Percentiles rank a stretch among this genome's conserved stretches.
Conservation (phyloP, 768 basidiomycete genomes). For the Phanerochaete sordida region DNA sequence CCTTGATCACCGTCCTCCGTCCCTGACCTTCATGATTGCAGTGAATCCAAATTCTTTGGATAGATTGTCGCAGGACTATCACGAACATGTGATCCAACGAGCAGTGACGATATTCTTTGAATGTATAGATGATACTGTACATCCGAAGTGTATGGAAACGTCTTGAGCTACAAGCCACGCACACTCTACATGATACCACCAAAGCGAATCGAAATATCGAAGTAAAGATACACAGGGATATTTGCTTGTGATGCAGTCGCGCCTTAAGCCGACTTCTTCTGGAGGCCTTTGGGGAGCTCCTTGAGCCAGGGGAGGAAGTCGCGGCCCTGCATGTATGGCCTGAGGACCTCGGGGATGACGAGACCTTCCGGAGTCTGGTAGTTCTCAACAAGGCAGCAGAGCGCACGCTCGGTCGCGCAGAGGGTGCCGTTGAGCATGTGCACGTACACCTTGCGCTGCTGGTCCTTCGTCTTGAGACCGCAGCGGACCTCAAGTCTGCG, state of each 20-base stretch:
- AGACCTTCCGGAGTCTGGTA: slow-evolving; percentile 95
- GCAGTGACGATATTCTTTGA: too few relatives aligned
- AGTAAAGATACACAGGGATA: not conserved
- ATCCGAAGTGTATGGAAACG: not conserved
- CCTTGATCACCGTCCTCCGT: not conserved
- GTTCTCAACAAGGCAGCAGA: slow-evolving; percentile 98
- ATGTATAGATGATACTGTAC: not conserved
- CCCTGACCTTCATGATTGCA: not conserved
- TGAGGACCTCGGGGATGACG: slow-evolving; percentile 82
- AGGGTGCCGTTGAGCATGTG: slow-evolving; percentile 99
- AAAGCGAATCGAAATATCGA: not conserved
- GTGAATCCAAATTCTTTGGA: not conserved
- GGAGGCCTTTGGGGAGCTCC: slow-evolving; percentile 72
- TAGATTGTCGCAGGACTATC: too few relatives aligned
- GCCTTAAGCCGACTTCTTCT: slow-evolving; percentile 60
- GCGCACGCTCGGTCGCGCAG: slow-evolving; percentile 93
- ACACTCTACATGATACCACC: not conserved
- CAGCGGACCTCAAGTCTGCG: slow-evolving; percentile 91
- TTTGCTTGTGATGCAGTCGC: not conserved
- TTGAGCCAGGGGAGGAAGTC: slow-evolving; percentile 85
- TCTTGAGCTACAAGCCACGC: not conserved
- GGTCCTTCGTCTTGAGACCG: slow-evolving; percentile 87
- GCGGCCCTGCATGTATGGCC: slow-evolving; percentile 95
- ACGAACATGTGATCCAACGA: too few relatives aligned
- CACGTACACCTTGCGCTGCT: slow-evolving; percentile 89